Evolutionary conservation across 2,329 filamentous ascomycete species (phyloP), one percentile per base, ranked within the genome.

Genomic region (Cercospora zeina): DNA sequence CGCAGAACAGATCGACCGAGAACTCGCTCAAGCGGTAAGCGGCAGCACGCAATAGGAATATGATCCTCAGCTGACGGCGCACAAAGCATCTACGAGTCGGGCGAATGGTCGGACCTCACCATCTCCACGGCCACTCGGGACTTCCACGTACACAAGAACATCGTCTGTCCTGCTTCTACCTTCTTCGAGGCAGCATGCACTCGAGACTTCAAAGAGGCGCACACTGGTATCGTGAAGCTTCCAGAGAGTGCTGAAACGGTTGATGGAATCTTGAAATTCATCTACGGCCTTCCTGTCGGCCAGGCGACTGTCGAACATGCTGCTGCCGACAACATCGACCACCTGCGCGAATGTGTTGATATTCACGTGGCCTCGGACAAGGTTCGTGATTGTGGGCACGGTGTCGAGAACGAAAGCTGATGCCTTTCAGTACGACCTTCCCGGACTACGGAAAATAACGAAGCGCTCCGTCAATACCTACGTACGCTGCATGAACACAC

Each of bases 141-240:
- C 30, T 58, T 58, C 31, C 16, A 9, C 10, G 56, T 58, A 10
- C 56, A 58, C 42, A 58, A 58, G 21, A 11, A 11, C 53, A 55
- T 55, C 19, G 24, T 55, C 4, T 55, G 53, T 27, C 53, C 56
- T 10, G 56, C 39, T 4, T 50, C 30, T 7, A 30, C 27, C 1
- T 58, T 49, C 30, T 58, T 58, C 8, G 27, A 36, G 7, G 56
- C 42, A 4, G 56, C 42, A 0, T 49, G 30, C 8, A 37, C 42
- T 34, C 9, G 33, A 4, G 42, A 49, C 42, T 58, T 51, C 31
- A 24, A 27, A 11, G 56, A 58, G 42, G 39, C 56, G 1, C 39
- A 31, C 1, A 51, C 45, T 1, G 56, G 56, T 0, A 14, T 58
- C 1, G 21, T 58, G 4, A 50, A 37, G 16, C 42, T 58, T n/a